Evolutionary conservation across 1,284 basidiomycete genomes (phyloP), one percentile per base, ranked within the genome.

Genomic region (Heliocybe sulcata): DNA sequence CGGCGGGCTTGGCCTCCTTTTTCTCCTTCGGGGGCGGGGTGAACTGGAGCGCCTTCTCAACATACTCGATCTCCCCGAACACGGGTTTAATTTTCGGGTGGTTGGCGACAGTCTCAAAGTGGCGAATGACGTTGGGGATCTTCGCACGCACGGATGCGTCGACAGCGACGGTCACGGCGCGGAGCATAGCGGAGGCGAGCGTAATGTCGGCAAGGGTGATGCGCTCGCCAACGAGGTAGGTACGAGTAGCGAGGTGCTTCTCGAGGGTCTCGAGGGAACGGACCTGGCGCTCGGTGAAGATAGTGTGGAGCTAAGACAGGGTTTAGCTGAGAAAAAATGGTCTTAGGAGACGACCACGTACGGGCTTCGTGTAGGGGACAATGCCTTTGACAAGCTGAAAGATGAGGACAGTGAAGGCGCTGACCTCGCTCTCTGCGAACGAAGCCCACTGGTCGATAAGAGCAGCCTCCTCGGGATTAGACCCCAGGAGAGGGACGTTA

Each of bases 151-250:
- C 64, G 48, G 79, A 62, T 10, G 85, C 82, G 64, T 92, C 93
- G 61, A 92, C 62, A 60, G 81, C 79, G 62, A 77, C 54, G 6
- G 58, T 52, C 59, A 80, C 74, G 4, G 77, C 74, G 60, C 74
- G 75, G 61, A 75, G 75, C 60, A 92, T 67, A 64, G 78, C 62
- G 45, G 77, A 70, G 45, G 87, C 92, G 61, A 93, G 62, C 63
- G 75, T 72, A 71, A 98, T 72, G 68, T 99, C 96, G 61, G 94
- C 96, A 54, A 96, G 80, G 58, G 94, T 93, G 78, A 98, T 87
- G 64, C 95, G 92, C 71, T 98, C 92, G 65, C 87, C 88, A 55
- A 94, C 94, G 64, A 98, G 81, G 83, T 87, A 98, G 54, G 96
- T 99, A 67, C 83, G 84, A 59, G 82, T 78, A 56, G 80, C 70